Base-by-base conservation (phyloP, 83 land plant species). In the Picea mariana region DNA sequence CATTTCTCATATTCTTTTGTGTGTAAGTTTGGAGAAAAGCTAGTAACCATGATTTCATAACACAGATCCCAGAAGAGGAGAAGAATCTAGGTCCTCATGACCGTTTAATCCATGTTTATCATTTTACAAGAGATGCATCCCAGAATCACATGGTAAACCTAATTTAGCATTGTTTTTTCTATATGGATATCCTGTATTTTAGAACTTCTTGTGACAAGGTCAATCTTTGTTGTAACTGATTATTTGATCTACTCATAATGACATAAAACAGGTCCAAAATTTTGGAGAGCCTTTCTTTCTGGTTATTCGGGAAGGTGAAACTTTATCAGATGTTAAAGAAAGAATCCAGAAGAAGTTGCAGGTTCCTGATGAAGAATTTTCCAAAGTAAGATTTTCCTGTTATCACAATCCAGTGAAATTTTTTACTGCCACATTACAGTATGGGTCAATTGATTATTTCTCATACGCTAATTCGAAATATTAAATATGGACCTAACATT, bases 221-320 rank as follows among this genome's bases (percentile, higher is more conserved):
- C 21, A 38, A 6, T 78, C 44, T 78, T 55, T 5, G 38, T 21
- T 34, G 20, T 61, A 1, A 16, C 81, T 42, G 18, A 61, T 80
- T 81, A 47, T 26, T 15, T 26, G 31, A 52, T 38, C 58, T 76
- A 26, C 44, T 13, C 18, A 1, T 38, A 13, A 62, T 81, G 44
- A 59, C 16, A 26, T 79, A 64, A 83, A 87, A 89, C 92, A 96
- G 91, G 93, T 98, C 40, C 97, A 98, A 79, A 96, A 98, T 80
- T 98, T 98, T 88, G 99, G 99, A 11, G 99, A 98, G 84, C 99
- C 99, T 26, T 98, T 98, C 86, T 93, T 98, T 83, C 77, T 98
- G 84, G 88, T 92, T 63, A 91, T 98, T 60, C 92, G 82, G 79
- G 99, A 98, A 82, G 92, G 93, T 73, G 99, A 98, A 82, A 98